Percentiles rank a stretch among this genome's conserved stretches.
These are phyloP conservation scores for Alternaria hordeiaustralica DNA, from an alignment of 2,329 filamentous ascomycete species.

Conservation along the genomic window DNA sequence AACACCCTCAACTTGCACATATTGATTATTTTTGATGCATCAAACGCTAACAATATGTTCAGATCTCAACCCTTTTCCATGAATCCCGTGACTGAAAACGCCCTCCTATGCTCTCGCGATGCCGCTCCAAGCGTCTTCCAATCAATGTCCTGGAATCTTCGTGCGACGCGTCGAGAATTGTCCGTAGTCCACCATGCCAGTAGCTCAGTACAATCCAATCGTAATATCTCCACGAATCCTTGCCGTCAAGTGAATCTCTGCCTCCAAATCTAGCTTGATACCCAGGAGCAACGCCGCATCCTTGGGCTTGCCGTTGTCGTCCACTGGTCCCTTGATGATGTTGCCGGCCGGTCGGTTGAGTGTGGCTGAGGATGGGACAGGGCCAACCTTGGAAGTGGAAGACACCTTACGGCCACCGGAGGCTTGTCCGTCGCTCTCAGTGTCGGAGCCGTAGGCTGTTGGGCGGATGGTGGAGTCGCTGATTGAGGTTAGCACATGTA, in stretches of 20 bases:
- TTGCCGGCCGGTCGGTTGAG: slow-evolving; percentile 49
- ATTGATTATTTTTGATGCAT: neutral
- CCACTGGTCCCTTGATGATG: slow-evolving; percentile 64
- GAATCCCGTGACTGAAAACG: neutral
- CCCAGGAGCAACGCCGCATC: slow-evolving; percentile 65
- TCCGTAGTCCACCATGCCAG: neutral
- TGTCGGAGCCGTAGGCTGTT: slow-evolving; percentile 45
- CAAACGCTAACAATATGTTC: slow-evolving; percentile 12
- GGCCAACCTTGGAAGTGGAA: slow-evolving; percentile 32
- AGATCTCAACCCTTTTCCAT: neutral
- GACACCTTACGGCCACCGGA: slow-evolving; percentile 47
- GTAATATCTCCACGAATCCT: slow-evolving; percentile 67
- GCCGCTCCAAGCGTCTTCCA: neutral
- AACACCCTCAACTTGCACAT: slow-evolving; percentile 2
- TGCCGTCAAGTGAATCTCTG: slow-evolving; percentile 67
- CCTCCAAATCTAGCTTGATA: slow-evolving; percentile 69
- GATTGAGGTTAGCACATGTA: slow-evolving; percentile 4
- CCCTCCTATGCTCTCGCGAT: neutral
- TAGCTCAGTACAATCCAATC: slow-evolving; percentile 62
- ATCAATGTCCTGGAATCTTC: neutral
- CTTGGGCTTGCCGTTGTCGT: slow-evolving; percentile 65
- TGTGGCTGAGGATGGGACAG: slow-evolving; percentile 48
- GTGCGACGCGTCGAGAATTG: neutral
- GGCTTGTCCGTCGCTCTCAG: slow-evolving; percentile 51
- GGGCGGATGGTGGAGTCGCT: slow-evolving; percentile 40